Base-by-base conservation (phyloP, 139 green algal species). In the Micractinium sp. region DNA sequence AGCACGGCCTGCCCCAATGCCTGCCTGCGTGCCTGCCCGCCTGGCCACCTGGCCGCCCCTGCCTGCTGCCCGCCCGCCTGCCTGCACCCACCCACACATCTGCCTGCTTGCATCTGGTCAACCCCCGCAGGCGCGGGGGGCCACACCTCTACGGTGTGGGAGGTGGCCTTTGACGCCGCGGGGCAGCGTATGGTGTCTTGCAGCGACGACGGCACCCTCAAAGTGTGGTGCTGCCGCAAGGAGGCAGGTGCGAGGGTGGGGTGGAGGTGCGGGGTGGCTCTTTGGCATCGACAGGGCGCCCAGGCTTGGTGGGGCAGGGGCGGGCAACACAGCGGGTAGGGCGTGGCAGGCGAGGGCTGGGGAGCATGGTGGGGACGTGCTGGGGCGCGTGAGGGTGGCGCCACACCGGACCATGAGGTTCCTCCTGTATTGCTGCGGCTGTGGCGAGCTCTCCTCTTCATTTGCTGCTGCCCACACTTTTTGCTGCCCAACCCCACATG, bases 131-230 rank as follows among this genome's bases (percentile, higher is more conserved):
- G 77, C 2, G 78, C 89, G 1, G 67, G 92, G 35, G 97, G 96
- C 4, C 97, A 99, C 89, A 91, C 36, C 3, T 98, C 95, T 0
- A 99, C 97, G 74, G 97, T 99, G 14, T 99, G 97, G 97, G 93
- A 89, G 3, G 83, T 97, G 18, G 86, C 89, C 1, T 99, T 99
- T 89, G 91, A 95, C 60, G 31, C 80, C 0, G 47, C 63, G 2
- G 97, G 97, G 14, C 36, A 69, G 31, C 90, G 90, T 31, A 95
- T 98, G 93, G 97, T 94, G 19, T 97, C 97, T 3, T 96, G 93
- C 92, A 97, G 95, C 87, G 97, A 97, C 77, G 97, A 99, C 92
- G 60, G 67, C 22, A 98, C 93, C 0, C 66, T 99, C 20, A 93
- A 92, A n/a, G 53, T 98, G 25, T 98, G 96, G 94, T 71, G 33